These are phyloP conservation scores for Pecoramyces ruminantium DNA, from an alignment of 192 early-diverging fungal species.

Conservation along the genomic window DNA sequence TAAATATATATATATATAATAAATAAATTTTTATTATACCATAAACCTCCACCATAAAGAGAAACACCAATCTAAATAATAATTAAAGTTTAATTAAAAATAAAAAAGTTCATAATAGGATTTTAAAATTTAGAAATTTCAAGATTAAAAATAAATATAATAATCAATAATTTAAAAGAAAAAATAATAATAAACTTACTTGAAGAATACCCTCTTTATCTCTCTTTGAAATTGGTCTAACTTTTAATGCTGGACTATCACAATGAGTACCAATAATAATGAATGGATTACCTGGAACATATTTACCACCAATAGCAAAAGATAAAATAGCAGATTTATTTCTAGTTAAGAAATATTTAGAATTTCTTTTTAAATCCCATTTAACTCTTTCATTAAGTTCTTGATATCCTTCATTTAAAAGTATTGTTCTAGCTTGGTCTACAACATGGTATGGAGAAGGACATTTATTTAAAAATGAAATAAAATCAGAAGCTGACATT, in stretches of 20 bases:
- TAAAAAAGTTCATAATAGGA: too few relatives aligned
- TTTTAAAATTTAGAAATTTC: too few relatives aligned
- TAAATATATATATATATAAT: too few relatives aligned
- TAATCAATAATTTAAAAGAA: background rate
- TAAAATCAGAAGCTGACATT: background rate
- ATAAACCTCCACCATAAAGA: slow-evolving; percentile 90
- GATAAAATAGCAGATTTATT: slow-evolving; percentile 76
- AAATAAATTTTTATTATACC: slow-evolving; percentile 11
- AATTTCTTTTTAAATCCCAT: slow-evolving; percentile 54
- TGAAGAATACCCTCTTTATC: slow-evolving; percentile 68
- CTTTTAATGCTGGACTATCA: slow-evolving; percentile 92
- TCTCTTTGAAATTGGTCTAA: slow-evolving; percentile 91
- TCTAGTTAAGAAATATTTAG: slow-evolving; percentile 91
- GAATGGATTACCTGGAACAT: slow-evolving; percentile 55
- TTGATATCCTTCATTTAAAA: slow-evolving; percentile 60
- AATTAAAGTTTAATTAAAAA: too few relatives aligned
- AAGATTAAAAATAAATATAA: too few relatives aligned
- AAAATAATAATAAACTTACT: slow-evolving; percentile 27
- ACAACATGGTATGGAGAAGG: slow-evolving; percentile 96
- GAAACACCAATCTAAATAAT: slow-evolving; percentile 36
- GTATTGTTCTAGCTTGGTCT: slow-evolving; percentile 50
- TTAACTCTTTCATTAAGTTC: slow-evolving; percentile 79
- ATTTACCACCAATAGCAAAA: slow-evolving; percentile 84
- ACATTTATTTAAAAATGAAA: background rate
- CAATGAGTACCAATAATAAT: slow-evolving; percentile 89